Percentiles rank a stretch among this genome's conserved stretches.
phyloP scores from a whole-genome alignment of 345 rosid genomes.

The Camelina neglecta region DNA sequence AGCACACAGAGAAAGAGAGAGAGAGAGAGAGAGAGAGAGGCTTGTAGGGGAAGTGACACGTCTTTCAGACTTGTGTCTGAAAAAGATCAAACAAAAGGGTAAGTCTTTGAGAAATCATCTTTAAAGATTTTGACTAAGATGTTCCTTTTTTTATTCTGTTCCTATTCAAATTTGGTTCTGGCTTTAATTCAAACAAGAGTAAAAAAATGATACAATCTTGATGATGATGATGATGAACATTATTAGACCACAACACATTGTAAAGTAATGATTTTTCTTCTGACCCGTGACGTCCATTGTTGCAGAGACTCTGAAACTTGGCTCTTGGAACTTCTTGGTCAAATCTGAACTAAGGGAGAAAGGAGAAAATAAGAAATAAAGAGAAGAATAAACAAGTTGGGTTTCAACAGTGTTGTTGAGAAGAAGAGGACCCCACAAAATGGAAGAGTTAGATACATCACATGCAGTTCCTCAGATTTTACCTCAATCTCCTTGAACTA shows the following conservation, averaged over 20 bases:
- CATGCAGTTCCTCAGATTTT: conserved; percentile 61
- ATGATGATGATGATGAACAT: conserved; percentile 35
- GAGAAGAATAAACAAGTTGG: conserved; percentile 34
- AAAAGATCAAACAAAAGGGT: conserved; percentile 41
- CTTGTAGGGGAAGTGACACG: conserved; percentile 46
- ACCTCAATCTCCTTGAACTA: conserved; percentile 43
- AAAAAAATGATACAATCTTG: conserved; percentile 25
- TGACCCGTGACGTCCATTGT: conserved; percentile 43
- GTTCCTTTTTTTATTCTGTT: conserved; percentile 12
- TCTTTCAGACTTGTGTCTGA: conserved; percentile 35
- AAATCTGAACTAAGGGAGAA: conserved; percentile 39
- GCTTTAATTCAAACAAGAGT: conserved; percentile 17
- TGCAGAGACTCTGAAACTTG: conserved; percentile 41
- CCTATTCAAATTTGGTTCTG: conserved; percentile 23
- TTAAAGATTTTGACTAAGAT: conserved; percentile 31
- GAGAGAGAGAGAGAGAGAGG: conserved; percentile 40
- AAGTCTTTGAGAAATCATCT: conserved; percentile 40
- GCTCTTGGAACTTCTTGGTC: conserved; percentile 40
- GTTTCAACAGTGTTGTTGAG: conserved; percentile 44
- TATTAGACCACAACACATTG: conserved; percentile 22
- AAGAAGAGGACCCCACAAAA: conserved; percentile 63
- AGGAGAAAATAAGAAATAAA: conserved; percentile 9
- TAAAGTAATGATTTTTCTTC: conserved; percentile 34
- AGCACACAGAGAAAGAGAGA: conserved; percentile 40
- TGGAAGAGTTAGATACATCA: conserved; percentile 60